These are phyloP conservation scores for Plectosphaerella cucumerina DNA, from an alignment of 2,329 filamentous ascomycete species.

Conservation along the genomic window DNA sequence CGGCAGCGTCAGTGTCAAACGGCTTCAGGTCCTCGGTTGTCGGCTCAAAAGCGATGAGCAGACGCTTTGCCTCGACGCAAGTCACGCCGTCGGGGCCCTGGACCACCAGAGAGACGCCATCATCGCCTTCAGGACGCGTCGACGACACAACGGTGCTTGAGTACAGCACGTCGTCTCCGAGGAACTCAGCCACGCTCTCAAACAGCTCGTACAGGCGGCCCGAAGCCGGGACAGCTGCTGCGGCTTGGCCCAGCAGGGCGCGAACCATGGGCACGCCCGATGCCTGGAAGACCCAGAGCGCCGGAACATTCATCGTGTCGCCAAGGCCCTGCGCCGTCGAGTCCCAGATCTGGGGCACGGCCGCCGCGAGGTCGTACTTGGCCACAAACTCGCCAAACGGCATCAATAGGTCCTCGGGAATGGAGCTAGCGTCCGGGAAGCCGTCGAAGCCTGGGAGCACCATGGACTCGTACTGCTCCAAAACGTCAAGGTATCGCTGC, in stretches of 20 bases:
- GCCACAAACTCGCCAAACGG: slow-evolving; percentile 42
- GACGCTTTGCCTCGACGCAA: slow-evolving; percentile 16
- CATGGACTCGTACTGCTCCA: slow-evolving; percentile 24
- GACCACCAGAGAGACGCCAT: slow-evolving; percentile 13
- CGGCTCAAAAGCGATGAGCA: slow-evolving; percentile 18
- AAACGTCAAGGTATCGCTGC: slow-evolving; percentile 21
- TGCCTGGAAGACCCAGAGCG: slow-evolving; percentile 12
- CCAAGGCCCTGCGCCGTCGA: slow-evolving; percentile 14
- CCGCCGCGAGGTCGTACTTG: slow-evolving; percentile 40
- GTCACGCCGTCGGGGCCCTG: slow-evolving; percentile 6
- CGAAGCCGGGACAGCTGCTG: slow-evolving; percentile 13
- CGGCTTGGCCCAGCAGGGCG: slow-evolving; percentile 13
- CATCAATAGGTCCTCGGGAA: slow-evolving; percentile 41
- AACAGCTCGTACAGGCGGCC: slow-evolving; percentile 15
- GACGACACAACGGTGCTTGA: slow-evolving; percentile 12
- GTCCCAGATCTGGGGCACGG: slow-evolving; percentile 24
- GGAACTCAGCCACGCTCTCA: slow-evolving; percentile 10
- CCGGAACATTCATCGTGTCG: slow-evolving; percentile 12
- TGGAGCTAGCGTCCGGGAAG: slow-evolving; percentile 34
- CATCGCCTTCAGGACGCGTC: slow-evolving; percentile 3
- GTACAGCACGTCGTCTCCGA: slow-evolving; percentile 17
- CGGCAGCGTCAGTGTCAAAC: slow-evolving; percentile 13
- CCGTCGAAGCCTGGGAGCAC: slow-evolving; percentile 29
- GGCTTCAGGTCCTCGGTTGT: slow-evolving; percentile 14
- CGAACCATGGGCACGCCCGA: slow-evolving; percentile 15